A percentile compares a stretch with the other conserved stretches of the same genome.
Evolutionary conservation across 495 filamentous ascomycete species (phyloP).

Genomic region (Hyaloscypha variabilis): DNA sequence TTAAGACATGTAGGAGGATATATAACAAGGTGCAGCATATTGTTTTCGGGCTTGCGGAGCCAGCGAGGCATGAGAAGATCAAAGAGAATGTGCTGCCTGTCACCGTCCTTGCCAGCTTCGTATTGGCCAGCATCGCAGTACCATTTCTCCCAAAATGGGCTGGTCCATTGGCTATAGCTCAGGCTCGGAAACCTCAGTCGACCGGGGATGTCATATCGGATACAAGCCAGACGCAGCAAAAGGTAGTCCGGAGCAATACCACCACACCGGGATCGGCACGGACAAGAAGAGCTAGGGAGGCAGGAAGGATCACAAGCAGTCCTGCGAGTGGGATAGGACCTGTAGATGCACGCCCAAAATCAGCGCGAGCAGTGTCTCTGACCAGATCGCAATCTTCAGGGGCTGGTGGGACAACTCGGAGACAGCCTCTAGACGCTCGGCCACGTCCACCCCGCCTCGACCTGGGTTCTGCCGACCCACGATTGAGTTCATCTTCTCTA

Average conservation of each 20-base stretch:
- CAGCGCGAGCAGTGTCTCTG: conserved; percentile 18
- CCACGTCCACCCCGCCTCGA: conserved; percentile 40
- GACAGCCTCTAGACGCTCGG: conserved; percentile 32
- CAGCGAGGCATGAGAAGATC: conserved; percentile 64
- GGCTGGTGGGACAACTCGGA: conserved; percentile 23
- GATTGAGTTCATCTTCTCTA: conserved; percentile 65
- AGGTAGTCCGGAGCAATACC: conserved; percentile 64
- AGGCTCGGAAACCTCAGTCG: conserved; percentile 68
- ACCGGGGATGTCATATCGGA: conserved; percentile 58
- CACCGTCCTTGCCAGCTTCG: conserved; percentile 70
- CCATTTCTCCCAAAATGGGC: conserved; percentile 59
- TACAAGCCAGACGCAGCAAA: conserved; percentile 33
- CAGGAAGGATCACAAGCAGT: conserved; percentile 37
- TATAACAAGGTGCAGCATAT: conserved; percentile 83
- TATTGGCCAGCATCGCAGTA: conserved; percentile 62
- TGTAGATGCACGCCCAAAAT: conserved; percentile 20
- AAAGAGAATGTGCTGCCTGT: conserved; percentile 75
- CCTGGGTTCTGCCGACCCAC: conserved; percentile 47
- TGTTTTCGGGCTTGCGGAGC: conserved; percentile 69
- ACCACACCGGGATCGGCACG: conserved; percentile 40
- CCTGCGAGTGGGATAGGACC: conserved; percentile 12
- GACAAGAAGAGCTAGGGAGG: conserved; percentile 30
- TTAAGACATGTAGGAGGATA: conserved; percentile 72
- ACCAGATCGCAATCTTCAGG: conserved; percentile 31
- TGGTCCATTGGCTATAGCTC: conserved; percentile 72